phyloP scores from a whole-genome alignment of 768 basidiomycete species.

The Tylopilus rubrobrunneus region DNA sequence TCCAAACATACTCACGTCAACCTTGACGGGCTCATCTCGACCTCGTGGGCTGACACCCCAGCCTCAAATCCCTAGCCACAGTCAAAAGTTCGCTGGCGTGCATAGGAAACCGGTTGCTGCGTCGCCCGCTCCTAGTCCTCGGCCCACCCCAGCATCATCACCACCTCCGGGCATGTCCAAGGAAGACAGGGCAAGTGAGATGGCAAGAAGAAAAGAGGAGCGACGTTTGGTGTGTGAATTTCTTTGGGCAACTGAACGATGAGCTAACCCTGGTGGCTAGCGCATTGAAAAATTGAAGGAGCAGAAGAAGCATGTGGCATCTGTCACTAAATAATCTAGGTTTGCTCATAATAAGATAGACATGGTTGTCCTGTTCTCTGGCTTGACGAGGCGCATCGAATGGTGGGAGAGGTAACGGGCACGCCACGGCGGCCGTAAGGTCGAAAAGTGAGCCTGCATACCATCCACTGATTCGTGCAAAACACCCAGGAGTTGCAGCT shows the following conservation, averaged over 20 bases:
- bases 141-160: slow-evolving; percentile 27
- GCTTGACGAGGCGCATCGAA: too few relatives aligned
- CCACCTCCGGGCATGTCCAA: slow-evolving; percentile 54
- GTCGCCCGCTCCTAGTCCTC: slow-evolving; percentile 17
- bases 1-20: neutral
- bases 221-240: slow-evolving; percentile 65
- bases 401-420: too few relatives aligned
- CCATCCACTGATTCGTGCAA: too few relatives aligned
- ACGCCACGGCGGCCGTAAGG: too few relatives aligned
- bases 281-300: slow-evolving; percentile 79
- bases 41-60: slow-evolving; percentile 23
- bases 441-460: too few relatives aligned
- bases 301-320: slow-evolving; percentile 57
- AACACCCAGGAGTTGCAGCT: too few relatives aligned
- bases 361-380: too few relatives aligned
- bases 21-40: slow-evolving; percentile 19
- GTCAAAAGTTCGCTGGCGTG: slow-evolving; percentile 1
- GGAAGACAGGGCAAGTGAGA: slow-evolving; percentile 92
- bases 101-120: neutral
- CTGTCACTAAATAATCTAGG: neutral
- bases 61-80: slow-evolving; percentile 3
- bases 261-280: slow-evolving; percentile 21
- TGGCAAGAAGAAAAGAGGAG: slow-evolving; percentile 89
- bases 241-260: neutral
- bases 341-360: too few relatives aligned